These are phyloP conservation scores for Fusarium clavum DNA, from an alignment of 2,329 filamentous ascomycete species.

Conservation along the genomic window DNA sequence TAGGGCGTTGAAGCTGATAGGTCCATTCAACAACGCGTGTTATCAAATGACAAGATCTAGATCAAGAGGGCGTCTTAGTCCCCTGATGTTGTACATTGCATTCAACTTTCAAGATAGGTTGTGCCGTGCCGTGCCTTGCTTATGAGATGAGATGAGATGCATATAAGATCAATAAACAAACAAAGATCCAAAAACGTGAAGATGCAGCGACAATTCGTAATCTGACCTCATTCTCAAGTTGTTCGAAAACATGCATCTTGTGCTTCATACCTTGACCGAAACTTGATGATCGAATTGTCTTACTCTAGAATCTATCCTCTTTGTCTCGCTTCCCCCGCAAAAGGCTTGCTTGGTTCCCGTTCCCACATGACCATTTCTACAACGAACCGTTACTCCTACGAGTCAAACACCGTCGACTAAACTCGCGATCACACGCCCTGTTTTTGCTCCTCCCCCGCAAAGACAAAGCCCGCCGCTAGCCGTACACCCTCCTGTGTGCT, in stretches of 20 bases:
- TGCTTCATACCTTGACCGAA: background rate
- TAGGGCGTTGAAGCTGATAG: conserved; percentile 42
- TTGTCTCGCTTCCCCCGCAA: conserved; percentile 30
- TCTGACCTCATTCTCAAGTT: background rate
- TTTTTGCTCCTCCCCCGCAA: conserved; percentile 22
- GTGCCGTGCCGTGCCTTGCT: conserved; percentile 7
- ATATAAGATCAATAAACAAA: conserved; percentile 16
- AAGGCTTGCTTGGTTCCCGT: conserved; percentile 17
- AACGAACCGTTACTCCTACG: conserved; percentile 35
- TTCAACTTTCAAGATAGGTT: conserved; percentile 1
- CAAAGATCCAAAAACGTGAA: conserved; percentile 11
- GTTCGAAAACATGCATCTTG: background rate
- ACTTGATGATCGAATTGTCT: conserved; percentile 10
- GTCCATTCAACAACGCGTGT: conserved; percentile 22
- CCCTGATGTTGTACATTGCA: background rate
- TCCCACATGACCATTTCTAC: conserved; percentile 34
- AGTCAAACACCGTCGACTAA: conserved; percentile 32
- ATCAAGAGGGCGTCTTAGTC: conserved; percentile 31
- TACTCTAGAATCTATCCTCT: conserved; percentile 18
- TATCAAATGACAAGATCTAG: conserved; percentile 40
- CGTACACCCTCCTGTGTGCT: conserved; percentile 35
- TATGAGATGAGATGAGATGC: conserved; percentile 6
- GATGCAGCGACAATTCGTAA: background rate
- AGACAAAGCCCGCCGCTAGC: conserved; percentile 38
- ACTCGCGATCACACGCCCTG: conserved; percentile 41